Evolutionary conservation across 208 protist genomes (phyloP).

Genomic region (Leishmania martiniquensis): DNA sequence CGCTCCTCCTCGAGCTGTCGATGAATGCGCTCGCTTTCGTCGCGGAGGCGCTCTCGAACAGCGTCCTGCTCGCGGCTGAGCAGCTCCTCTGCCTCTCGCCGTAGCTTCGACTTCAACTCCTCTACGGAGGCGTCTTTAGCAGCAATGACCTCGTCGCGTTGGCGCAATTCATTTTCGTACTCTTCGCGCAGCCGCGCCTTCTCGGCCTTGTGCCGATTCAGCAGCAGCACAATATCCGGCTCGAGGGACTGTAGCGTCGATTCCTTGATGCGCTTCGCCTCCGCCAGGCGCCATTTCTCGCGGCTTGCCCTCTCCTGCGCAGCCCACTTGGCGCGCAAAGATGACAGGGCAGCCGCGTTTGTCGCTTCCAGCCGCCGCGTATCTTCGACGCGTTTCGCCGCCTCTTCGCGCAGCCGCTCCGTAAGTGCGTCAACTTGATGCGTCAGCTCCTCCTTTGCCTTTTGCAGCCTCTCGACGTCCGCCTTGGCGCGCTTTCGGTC

Average conservation of each 20-base stretch:
- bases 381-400: slow-evolving; percentile 55
- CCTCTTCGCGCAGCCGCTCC: slow-evolving; percentile 54
- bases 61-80: slow-evolving; percentile 64
- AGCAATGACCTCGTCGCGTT: slow-evolving; percentile 77
- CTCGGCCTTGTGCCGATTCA: slow-evolving; percentile 92
- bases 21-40: slow-evolving; percentile 63
- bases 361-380: slow-evolving; percentile 57
- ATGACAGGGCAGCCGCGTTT: slow-evolving; percentile 64
- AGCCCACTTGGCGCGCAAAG: slow-evolving; percentile 70
- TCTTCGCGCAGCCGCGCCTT: slow-evolving; percentile 89
- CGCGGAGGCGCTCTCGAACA: slow-evolving; percentile 50
- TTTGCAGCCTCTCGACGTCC: slow-evolving; percentile 39
- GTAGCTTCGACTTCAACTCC: slow-evolving; percentile 60
- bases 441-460: slow-evolving; percentile 58
- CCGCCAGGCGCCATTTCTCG: slow-evolving; percentile 84
- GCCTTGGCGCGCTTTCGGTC: slow-evolving; percentile 37
- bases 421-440: slow-evolving; percentile 63
- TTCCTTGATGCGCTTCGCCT: slow-evolving; percentile 92
- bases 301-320: slow-evolving; percentile 81
- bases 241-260: slow-evolving; percentile 90
- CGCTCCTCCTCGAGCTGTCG: slow-evolving; percentile 74
- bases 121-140: slow-evolving; percentile 80
- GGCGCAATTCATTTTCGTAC: slow-evolving; percentile 87
- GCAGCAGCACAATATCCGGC: slow-evolving; percentile 92
- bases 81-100: slow-evolving; percentile 59